Evolutionary conservation across 306 rosid species (phyloP).

Genomic region (Rubus idaeus): DNA sequence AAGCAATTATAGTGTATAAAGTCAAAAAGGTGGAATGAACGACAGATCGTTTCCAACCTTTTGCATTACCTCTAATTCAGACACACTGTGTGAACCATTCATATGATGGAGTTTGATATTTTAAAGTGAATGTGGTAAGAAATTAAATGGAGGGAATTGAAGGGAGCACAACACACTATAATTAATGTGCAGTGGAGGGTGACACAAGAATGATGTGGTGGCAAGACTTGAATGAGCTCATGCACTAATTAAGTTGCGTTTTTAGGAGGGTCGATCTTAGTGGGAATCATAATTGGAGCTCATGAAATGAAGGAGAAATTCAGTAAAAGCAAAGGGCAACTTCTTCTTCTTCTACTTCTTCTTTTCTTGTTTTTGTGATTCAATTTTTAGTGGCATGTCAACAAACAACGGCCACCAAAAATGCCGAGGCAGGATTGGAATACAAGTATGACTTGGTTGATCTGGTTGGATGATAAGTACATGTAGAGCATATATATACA

Average conservation of each 20-base stretch:
- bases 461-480: background rate
- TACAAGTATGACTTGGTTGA: conserved; percentile 1
- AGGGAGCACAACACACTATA: no score
- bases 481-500: background rate
- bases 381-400: conserved; percentile 19
- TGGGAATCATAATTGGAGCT: conserved; percentile 50
- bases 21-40: conserved; percentile 53
- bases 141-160: background rate
- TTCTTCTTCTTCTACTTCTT: background rate
- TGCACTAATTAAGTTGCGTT: conserved; percentile 34
- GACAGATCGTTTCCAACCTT: conserved; percentile 34
- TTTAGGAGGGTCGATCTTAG: conserved; percentile 23
- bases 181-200: conserved; percentile 45
- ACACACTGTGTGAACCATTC: background rate
- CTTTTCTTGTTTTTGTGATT: conserved; percentile 12
- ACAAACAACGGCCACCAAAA: conserved; percentile 37
- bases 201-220: conserved; percentile 44
- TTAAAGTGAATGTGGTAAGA: conserved; percentile 6
- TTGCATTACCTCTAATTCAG: background rate
- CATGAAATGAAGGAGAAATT: conserved; percentile 16
- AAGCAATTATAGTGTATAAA: conserved; percentile 22
- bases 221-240: conserved; percentile 24
- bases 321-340: background rate
- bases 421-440: conserved; percentile 31
- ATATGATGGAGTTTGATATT: conserved; percentile 18